Percentiles rank a stretch among this genome's conserved stretches.
These are phyloP conservation scores for Neurospora sp. DNA, from an alignment of 495 filamentous ascomycete species.

Conservation along the genomic window DNA sequence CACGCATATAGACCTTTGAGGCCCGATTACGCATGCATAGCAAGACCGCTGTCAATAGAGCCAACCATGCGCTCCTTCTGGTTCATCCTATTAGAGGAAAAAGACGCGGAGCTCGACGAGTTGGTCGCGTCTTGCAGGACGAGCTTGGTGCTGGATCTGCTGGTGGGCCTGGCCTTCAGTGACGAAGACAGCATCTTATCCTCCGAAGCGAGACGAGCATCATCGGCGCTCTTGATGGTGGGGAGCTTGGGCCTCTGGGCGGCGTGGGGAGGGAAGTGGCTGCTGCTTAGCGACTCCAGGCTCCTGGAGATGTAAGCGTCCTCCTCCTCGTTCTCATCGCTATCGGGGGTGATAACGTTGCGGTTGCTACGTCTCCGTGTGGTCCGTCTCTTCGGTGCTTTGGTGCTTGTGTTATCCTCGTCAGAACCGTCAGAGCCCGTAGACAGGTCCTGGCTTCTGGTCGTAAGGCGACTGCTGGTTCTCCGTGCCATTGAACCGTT, in stretches of 20 bases:
- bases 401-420: constrained; percentile 6
- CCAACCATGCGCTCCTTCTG: constrained; percentile 1
- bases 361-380: constrained; percentile 16
- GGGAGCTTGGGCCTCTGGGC: constrained; percentile 25
- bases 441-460: constrained; percentile 26
- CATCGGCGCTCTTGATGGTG: constrained; percentile 23
- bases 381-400: constrained; percentile 4
- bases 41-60: constrained; percentile 8
- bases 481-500: constrained; percentile 17
- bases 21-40: constrained; percentile 1
- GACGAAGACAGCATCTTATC: constrained; percentile 2
- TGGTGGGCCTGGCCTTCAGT: background rate
- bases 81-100: background rate
- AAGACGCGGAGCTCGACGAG: background rate
- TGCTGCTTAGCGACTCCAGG: constrained; percentile 9
- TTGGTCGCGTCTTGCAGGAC: background rate
- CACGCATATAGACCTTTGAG: background rate
- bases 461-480: constrained; percentile 20
- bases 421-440: constrained; percentile 26
- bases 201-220: background rate
- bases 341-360: constrained; percentile 7
- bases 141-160: background rate
- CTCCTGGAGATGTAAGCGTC: constrained; percentile 12
- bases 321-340: constrained; percentile 21
- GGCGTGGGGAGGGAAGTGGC: constrained; percentile 9